phyloP scores from a whole-genome alignment of 208 protist genomes.

The Zelonia costaricensis region DNA sequence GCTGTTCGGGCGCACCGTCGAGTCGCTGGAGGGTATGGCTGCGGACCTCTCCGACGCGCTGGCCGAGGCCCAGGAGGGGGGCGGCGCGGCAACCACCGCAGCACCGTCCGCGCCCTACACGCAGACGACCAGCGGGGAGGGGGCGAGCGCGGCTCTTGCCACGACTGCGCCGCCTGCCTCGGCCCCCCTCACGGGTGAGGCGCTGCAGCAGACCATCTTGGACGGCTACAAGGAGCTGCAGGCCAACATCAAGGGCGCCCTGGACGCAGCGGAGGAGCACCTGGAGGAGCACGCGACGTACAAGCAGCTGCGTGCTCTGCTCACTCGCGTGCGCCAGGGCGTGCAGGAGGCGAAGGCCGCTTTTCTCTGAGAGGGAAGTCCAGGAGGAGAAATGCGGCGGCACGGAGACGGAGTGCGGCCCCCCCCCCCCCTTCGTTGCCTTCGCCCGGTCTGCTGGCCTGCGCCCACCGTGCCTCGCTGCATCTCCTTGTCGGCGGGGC shows the following conservation, averaged over 20 bases:
- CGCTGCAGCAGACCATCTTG: constrained; percentile 35
- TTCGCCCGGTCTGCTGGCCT: too few relatives aligned
- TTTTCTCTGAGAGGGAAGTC: constrained; percentile 2
- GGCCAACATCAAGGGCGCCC: constrained; percentile 57
- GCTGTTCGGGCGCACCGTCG: constrained; percentile 63
- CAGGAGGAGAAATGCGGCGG: too few relatives aligned
- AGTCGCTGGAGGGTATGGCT: constrained; percentile 55
- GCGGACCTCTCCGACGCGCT: constrained; percentile 43
- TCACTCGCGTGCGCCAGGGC: constrained; percentile 33
- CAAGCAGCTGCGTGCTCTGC: constrained; percentile 43
- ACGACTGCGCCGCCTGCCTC: not conserved
- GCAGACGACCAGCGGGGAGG: not conserved
- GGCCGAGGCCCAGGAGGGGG: constrained; percentile 28
- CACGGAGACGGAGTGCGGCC: too few relatives aligned
- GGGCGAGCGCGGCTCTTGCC: not conserved
- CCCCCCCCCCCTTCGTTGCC: too few relatives aligned
- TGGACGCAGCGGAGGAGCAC: constrained; percentile 78
- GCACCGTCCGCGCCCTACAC: not conserved
- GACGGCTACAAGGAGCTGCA: constrained; percentile 51
- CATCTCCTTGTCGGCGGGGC: too few relatives aligned
- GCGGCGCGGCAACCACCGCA: constrained; percentile 5
- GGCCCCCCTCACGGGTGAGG: constrained; percentile 7
- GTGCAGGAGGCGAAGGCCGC: constrained; percentile 56
- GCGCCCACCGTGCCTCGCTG: too few relatives aligned
- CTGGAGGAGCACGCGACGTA: constrained; percentile 54